Evolutionary conservation across 1,284 basidiomycete species (phyloP), one percentile per base, ranked within the genome.

Genomic region (Rhodotorula sp.): DNA sequence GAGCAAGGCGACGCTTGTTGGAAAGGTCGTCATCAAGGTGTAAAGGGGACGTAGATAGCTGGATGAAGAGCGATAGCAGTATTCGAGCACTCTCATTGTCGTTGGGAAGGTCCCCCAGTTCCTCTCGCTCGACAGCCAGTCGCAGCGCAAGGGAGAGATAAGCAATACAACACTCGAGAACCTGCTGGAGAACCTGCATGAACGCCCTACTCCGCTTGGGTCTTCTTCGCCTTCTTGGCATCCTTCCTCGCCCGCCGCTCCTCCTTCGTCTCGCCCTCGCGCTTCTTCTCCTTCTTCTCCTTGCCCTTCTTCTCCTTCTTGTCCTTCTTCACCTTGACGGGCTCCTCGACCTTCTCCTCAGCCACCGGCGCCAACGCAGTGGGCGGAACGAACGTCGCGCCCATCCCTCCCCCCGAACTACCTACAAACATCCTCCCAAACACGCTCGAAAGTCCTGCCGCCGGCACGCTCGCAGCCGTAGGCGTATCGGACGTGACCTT

Each of bases 1-100:
- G 65, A 73, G 75, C 44, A 72, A 75, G 4, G 79, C 76, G 2
- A 77, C 74, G 60, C 79, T 80, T 62, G 77, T 80, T 34, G 80
- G 80, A 37, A 81, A 80, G 64, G 76, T 81, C 16, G 75, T 76
- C 63, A 75, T 80, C 15, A 44, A 44, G 40, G 40, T 44, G 40
- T 44, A 13, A 44, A 13, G 40, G 40, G 15, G 16, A 44, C 40
- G 10, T 15, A 44, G 16, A 15, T 15, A 44, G 40, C 40, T 44
- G 15, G 40, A 44, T 18, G 40, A 44, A 11, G 15, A 44, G 40
- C 40, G 15, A 44, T 44, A 18, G 40, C 40, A 44, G 40, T 44
- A 44, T 44, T 44, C 40, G 16, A 44, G 40, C 40, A 44, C 9
- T 44, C 40, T 18, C 40, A 8, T 40, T 13, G 16, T 44, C 40